A percentile compares a stretch with the other conserved stretches of the same genome.
phyloP scores from a whole-genome alignment of 768 basidiomycete genomes.

The Leccinellum albellum region DNA sequence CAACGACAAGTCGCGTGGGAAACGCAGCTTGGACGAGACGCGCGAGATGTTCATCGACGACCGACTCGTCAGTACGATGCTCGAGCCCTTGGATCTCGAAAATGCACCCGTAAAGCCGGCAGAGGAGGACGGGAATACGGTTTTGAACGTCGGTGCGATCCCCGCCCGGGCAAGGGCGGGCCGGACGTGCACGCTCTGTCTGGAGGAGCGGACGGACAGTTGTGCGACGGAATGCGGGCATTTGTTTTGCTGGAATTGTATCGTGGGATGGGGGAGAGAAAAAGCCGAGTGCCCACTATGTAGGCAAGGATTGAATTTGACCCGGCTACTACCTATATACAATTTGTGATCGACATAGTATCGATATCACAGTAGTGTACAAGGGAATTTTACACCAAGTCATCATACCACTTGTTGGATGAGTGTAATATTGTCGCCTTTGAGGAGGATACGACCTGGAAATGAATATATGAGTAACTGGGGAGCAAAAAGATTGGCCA shows the following conservation, averaged over 20 bases:
- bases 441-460: constrained; percentile 88
- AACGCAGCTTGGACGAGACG: constrained; percentile 27
- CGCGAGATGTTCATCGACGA: constrained; percentile 54
- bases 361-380: constrained; percentile 2
- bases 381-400: constrained; percentile 12
- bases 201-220: constrained; percentile 80
- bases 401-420: constrained; percentile 65
- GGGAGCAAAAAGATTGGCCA: not conserved
- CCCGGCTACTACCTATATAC: constrained; percentile 74
- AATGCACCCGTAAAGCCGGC: constrained; percentile 52
- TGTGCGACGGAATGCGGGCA: constrained; percentile 88
- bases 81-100: constrained; percentile 50
- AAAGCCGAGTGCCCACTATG: constrained; percentile 90
- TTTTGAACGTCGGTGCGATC: constrained; percentile 57
- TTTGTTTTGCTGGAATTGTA: constrained; percentile 87
- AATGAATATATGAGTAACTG: not conserved
- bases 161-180: constrained; percentile 49
- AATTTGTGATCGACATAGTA: constrained; percentile 55
- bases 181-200: constrained; percentile 76
- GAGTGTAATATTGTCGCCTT: constrained; percentile 98
- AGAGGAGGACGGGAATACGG: constrained; percentile 68
- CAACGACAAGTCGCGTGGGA: constrained; percentile 33
- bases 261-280: constrained; percentile 84
- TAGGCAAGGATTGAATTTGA: constrained; percentile 68
- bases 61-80: constrained; percentile 53